Percentiles rank a stretch among this genome's conserved stretches.
Conservation (phyloP, 257 asterid species). For the Fraxinus anomala region DNA sequence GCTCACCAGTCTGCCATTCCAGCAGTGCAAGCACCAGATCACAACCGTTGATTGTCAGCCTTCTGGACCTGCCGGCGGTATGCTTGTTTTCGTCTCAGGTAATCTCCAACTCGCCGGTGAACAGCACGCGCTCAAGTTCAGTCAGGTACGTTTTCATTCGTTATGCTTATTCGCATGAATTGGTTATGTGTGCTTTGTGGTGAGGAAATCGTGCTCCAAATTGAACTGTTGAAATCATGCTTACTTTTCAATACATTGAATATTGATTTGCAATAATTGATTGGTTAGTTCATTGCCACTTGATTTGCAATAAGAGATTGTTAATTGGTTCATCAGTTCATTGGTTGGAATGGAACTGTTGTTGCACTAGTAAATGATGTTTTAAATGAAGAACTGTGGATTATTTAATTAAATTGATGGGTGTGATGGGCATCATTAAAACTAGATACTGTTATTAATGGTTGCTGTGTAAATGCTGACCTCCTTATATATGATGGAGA, state of each 20-base stretch:
- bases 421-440: too few relatives aligned
- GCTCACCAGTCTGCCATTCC: slow-evolving; percentile 47
- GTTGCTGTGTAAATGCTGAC: neutral
- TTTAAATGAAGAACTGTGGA: neutral
- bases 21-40: slow-evolving; percentile 53
- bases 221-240: neutral
- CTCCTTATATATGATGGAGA: neutral
- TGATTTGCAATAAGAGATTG: slow-evolving; percentile 22
- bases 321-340: slow-evolving; percentile 4
- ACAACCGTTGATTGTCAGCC: slow-evolving; percentile 54
- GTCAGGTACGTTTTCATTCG: slow-evolving; percentile 32
- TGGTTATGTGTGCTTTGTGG: too few relatives aligned
- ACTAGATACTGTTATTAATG: neutral
- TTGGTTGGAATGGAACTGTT: slow-evolving; percentile 3
- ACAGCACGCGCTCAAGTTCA: slow-evolving; percentile 49
- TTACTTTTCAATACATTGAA: neutral
- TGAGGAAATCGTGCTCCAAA: neutral
- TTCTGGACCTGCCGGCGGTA: slow-evolving; percentile 48
- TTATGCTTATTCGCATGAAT: neutral
- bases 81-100: slow-evolving; percentile 53
- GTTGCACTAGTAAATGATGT: slow-evolving; percentile 14
- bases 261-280: neutral
- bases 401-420: too few relatives aligned
- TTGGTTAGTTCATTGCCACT: slow-evolving; percentile 3
- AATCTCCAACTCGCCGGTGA: slow-evolving; percentile 48